Percentiles rank a stretch among this genome's conserved stretches.
These are phyloP conservation scores for Neoboletus magnificus DNA, from an alignment of 768 basidiomycete genomes.

Conservation along the genomic window DNA sequence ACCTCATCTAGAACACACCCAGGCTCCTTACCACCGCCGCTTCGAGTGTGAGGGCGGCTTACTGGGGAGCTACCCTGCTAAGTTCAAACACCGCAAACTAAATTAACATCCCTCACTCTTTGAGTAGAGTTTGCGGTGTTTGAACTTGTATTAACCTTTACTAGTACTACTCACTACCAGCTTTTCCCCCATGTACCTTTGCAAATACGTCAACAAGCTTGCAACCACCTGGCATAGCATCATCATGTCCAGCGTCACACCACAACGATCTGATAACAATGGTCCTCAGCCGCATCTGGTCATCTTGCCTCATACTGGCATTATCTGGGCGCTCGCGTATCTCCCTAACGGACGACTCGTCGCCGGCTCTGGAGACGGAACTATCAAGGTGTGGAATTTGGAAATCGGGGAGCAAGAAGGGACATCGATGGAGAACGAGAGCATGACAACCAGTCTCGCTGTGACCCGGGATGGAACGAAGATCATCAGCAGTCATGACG, in stretches of 20 bases:
- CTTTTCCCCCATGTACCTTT: neutral
- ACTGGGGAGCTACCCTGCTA: too few relatives aligned
- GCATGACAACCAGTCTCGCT: neutral
- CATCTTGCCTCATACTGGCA: neutral
- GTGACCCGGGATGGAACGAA: neutral
- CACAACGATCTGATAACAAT: neutral
- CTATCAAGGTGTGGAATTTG: neutral
- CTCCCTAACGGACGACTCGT: slow-evolving; percentile 3
- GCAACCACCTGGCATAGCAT: neutral
- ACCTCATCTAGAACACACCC: too few relatives aligned
- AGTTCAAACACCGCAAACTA: too few relatives aligned
- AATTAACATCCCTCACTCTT: too few relatives aligned
- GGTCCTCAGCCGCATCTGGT: neutral
- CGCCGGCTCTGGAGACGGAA: neutral
- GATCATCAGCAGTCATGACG: neutral
- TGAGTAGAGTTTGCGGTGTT: too few relatives aligned
- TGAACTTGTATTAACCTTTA: too few relatives aligned
- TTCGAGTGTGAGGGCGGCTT: too few relatives aligned
- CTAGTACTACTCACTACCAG: too few relatives aligned
- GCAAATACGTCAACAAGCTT: neutral
- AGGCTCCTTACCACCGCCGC: too few relatives aligned
- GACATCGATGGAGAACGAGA: neutral
- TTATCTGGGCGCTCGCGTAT: neutral
- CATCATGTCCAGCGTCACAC: neutral
- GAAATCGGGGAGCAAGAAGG: neutral